Evolutionary conservation across 495 filamentous ascomycete species (phyloP), one percentile per base, ranked within the genome.

Genomic region (Massariosphaeria phaeospora): DNA sequence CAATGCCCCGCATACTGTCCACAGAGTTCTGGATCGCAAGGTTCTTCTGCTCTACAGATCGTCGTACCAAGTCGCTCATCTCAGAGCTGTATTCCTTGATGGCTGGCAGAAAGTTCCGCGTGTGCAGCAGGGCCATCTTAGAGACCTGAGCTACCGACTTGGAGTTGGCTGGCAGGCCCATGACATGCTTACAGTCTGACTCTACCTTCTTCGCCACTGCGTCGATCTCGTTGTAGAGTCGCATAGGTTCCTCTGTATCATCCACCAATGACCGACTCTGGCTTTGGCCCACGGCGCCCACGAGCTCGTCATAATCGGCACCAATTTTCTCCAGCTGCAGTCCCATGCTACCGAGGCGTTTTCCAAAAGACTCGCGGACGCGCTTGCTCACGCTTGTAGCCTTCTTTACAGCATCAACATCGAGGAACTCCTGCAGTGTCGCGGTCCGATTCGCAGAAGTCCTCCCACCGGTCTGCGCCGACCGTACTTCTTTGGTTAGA

Each of bases 81-180:
- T 97, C 93, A 7, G 72, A 51, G 49, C 80, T 77, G 34, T 86
- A 79, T 27, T 85, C 84, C 33, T 74, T 65, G 3, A 97, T 75
- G 25, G 80, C 88, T 3, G 93, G 93, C n/a, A 99, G 72, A 40
- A 91, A 81, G 51, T 89, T 86, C 54, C 86, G 84, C 0, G 90
- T 96, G 65, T 96, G 89, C 26, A 82, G 80, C 11, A 88, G 78
- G 3, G 93, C 93, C 61, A 89, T 85, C 67, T 89, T 89, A 25
- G 90, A 95, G 12, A 84, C 84, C 62, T 89, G 88, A 7, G 81
- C 79, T 35, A 89, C 73, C 29, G 88, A 84, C 56, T 88, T 88
- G 34, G 79, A 70, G 52, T 79, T 84, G 67, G 77, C 80, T 1
- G 82, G 74, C 41, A 89, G 80, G 5, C 77, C 77, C 15, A 88